These are phyloP conservation scores for Annulohypoxylon bovei DNA, from an alignment of 495 filamentous ascomycete species.

Conservation along the genomic window DNA sequence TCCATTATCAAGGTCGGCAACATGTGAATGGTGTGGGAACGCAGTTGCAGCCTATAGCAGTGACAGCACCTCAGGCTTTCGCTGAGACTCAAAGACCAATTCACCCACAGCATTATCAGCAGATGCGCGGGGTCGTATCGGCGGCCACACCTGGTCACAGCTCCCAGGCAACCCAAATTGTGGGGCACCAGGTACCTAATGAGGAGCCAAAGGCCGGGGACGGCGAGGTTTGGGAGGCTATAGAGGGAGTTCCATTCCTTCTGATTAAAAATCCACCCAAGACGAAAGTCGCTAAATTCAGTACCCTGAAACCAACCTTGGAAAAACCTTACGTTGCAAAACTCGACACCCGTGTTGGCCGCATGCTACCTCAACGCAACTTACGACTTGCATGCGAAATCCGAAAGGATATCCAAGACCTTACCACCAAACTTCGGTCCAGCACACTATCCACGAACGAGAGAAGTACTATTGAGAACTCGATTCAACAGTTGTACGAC, in stretches of 20 bases:
- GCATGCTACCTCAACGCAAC: slow-evolving; percentile 3
- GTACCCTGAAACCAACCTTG: background rate
- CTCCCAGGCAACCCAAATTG: background rate
- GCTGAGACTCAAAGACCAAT: background rate
- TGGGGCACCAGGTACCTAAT: background rate
- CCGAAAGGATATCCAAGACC: background rate
- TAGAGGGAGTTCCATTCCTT: slow-evolving; percentile 12
- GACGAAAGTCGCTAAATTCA: slow-evolving; percentile 3
- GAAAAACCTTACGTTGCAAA: slow-evolving; percentile 14
- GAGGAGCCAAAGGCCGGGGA: background rate
- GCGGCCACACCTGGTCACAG: background rate
- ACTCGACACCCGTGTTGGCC: background rate
- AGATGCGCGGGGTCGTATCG: background rate
- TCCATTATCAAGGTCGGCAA: background rate
- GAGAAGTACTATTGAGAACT: background rate
- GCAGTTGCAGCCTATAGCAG: background rate
- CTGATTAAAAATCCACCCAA: slow-evolving; percentile 12
- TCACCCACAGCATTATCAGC: background rate
- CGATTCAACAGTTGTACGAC: slow-evolving; percentile 4
- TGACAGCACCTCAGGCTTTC: background rate
- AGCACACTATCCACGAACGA: background rate
- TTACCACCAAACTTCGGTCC: background rate
- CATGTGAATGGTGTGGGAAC: background rate
- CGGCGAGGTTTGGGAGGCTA: slow-evolving; percentile 18
- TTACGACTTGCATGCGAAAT: slow-evolving; percentile 30